phyloP scores from a whole-genome alignment of 768 basidiomycete species.

The Asterophora lycoperdoides region DNA sequence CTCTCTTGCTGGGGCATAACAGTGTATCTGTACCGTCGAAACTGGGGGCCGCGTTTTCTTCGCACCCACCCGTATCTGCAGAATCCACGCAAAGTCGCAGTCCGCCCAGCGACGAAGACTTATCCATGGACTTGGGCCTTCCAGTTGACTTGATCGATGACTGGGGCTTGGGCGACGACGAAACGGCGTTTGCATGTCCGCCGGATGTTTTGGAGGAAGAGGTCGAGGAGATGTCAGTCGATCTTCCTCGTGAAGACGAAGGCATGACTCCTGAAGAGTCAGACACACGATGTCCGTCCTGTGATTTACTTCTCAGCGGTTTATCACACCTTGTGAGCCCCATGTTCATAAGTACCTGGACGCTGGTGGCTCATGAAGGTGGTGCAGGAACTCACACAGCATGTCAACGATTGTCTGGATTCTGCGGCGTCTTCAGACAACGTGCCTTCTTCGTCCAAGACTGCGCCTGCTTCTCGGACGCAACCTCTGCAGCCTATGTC shows the following conservation, averaged over 20 bases:
- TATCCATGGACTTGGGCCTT: constrained; percentile 25
- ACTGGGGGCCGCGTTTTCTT: constrained; percentile 1
- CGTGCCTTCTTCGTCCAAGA: not conserved
- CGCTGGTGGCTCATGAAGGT: not conserved
- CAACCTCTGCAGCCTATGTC: constrained; percentile 9
- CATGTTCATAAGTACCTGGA: not conserved
- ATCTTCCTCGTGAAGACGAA: not conserved
- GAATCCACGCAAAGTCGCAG: not conserved
- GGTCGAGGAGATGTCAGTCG: constrained; percentile 18
- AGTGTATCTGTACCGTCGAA: constrained; percentile 3
- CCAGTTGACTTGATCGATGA: constrained; percentile 38
- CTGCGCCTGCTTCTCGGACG: not conserved
- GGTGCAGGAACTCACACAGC: constrained; percentile 43
- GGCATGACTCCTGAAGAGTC: not conserved
- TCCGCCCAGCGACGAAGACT: not conserved
- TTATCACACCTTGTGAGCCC: constrained; percentile 17
- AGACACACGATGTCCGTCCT: constrained; percentile 20
- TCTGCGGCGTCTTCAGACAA: not conserved
- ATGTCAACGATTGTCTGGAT: constrained; percentile 57
- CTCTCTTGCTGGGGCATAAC: constrained; percentile 13
- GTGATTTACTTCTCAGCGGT: constrained; percentile 21
- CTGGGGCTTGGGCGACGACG: constrained; percentile 77
- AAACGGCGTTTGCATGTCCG: constrained; percentile 18
- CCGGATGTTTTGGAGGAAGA: constrained; percentile 24
- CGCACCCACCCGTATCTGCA: not conserved